Percentiles rank a stretch among this genome's conserved stretches.
These are phyloP conservation scores for Articulospora tetracladia DNA, from an alignment of 495 filamentous ascomycete species.

Conservation along the genomic window DNA sequence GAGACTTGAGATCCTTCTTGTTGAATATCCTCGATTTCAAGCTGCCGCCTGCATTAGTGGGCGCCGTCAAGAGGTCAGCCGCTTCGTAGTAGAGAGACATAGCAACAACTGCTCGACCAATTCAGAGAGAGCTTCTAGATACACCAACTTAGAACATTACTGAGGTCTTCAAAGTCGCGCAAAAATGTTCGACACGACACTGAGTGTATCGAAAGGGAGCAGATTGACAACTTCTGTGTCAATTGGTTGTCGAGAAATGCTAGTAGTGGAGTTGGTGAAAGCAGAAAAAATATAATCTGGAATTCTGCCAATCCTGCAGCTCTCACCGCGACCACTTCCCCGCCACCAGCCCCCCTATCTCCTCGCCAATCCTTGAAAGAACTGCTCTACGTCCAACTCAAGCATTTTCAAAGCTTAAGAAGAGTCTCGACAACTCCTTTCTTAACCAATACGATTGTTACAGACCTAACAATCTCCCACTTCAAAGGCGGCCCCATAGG, in stretches of 20 bases:
- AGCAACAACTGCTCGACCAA: not conserved
- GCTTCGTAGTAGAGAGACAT: constrained; percentile 98
- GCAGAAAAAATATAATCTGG: not conserved
- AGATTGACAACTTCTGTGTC: not conserved
- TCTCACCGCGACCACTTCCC: not conserved
- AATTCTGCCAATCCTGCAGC: not conserved
- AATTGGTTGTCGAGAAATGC: not conserved
- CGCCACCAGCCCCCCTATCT: not conserved
- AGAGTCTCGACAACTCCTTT: too few species aligned
- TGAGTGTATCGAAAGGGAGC: not conserved
- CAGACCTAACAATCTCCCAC: too few species aligned
- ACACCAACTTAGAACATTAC: not conserved
- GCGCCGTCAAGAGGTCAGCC: constrained; percentile 62
- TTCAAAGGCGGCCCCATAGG: too few species aligned
- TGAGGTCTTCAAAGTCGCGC: not conserved
- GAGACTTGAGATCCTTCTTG: constrained; percentile 65
- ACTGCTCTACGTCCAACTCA: not conserved
- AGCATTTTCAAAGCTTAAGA: too few species aligned
- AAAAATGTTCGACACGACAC: not conserved
- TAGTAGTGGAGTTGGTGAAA: not conserved
- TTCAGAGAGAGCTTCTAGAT: not conserved
- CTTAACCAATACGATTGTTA: too few species aligned
- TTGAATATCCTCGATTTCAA: constrained; percentile 79
- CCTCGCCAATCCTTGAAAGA: not conserved
- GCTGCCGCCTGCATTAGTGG: constrained; percentile 61